phyloP scores from a whole-genome alignment of 1,284 basidiomycete genomes.

The Microbotryum saponariae region DNA sequence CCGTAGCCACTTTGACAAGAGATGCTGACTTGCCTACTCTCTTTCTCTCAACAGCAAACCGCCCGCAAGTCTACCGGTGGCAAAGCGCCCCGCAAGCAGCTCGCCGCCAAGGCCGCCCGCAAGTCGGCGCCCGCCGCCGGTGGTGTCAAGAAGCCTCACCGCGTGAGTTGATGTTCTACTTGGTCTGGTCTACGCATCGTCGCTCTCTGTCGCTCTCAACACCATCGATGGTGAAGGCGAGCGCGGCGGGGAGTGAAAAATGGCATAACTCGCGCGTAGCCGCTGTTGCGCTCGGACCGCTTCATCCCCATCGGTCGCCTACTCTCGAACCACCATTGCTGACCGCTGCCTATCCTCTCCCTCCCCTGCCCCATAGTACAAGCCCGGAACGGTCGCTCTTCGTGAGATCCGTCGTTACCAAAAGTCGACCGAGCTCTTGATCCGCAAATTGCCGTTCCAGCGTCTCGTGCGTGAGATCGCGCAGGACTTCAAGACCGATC shows the following conservation, averaged over 20 bases:
- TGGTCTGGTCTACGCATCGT: too few relatives aligned
- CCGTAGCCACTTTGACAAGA: too few relatives aligned
- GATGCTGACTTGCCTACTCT: background rate
- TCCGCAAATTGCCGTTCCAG: constrained; percentile 45
- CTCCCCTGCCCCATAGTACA: constrained; percentile 51
- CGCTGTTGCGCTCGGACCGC: too few relatives aligned
- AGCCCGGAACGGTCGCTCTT: constrained; percentile 51
- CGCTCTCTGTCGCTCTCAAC: too few relatives aligned
- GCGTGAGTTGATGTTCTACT: background rate
- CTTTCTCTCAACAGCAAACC: constrained; percentile 54
- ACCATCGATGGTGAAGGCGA: too few relatives aligned
- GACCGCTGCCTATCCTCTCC: constrained; percentile 1
- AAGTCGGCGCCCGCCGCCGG: constrained; percentile 64
- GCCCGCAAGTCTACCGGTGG: constrained; percentile 77
- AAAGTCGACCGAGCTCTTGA: constrained; percentile 48
- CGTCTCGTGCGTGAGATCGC: constrained; percentile 38
- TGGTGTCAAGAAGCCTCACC: constrained; percentile 75
- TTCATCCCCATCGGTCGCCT: too few relatives aligned
- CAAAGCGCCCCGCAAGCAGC: constrained; percentile 75
- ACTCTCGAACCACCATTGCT: background rate
- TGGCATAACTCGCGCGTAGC: too few relatives aligned
- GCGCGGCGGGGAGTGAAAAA: too few relatives aligned
- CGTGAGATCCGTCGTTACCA: constrained; percentile 54
- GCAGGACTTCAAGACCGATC: constrained; percentile 38
- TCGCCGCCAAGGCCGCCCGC: constrained; percentile 68